Conservation (phyloP, 768 basidiomycete species). For the Amyloporia xantha region DNA sequence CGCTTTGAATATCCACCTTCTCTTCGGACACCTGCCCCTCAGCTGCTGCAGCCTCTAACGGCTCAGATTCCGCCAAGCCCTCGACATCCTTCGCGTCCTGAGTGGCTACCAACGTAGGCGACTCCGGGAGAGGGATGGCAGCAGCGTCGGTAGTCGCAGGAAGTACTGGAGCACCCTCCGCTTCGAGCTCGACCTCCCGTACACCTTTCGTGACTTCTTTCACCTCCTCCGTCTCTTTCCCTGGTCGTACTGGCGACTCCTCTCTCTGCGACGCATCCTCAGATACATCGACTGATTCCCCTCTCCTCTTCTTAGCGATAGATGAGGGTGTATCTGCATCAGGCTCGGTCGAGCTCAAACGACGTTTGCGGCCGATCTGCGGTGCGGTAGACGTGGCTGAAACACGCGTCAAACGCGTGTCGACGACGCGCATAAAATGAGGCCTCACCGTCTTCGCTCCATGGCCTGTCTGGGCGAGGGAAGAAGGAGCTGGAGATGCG, state of each 20-base stretch:
- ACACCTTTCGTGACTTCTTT: slow-evolving; percentile 71
- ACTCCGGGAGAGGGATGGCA: slow-evolving; percentile 33
- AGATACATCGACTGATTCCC: slow-evolving; percentile 32
- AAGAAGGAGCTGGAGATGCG: slow-evolving; percentile 66
- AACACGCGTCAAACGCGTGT: slow-evolving; percentile 15
- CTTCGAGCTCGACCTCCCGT: slow-evolving; percentile 58
- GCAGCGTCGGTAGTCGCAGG: slow-evolving; percentile 20
- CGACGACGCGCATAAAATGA: slow-evolving; percentile 15
- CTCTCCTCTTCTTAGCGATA: slow-evolving; percentile 33
- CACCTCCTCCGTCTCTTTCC: slow-evolving; percentile 39
- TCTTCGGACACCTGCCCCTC: not conserved
- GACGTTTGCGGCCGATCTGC: slow-evolving; percentile 59
- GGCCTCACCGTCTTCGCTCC: slow-evolving; percentile 69
- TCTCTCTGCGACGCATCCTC: slow-evolving; percentile 18
- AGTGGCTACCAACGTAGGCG: slow-evolving; percentile 20
- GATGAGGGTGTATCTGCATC: slow-evolving; percentile 31
- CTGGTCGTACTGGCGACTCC: slow-evolving; percentile 13
- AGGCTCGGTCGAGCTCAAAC: slow-evolving; percentile 41
- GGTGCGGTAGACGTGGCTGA: slow-evolving; percentile 68
- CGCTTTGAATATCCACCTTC: not conserved
- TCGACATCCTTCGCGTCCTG: slow-evolving; percentile 2
- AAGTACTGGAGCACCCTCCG: slow-evolving; percentile 12
- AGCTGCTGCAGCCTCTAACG: not conserved
- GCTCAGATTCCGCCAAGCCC: slow-evolving; percentile 1
- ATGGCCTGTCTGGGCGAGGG: slow-evolving; percentile 66